These are phyloP conservation scores for Lomentospora prolificans DNA, from an alignment of 2,329 filamentous ascomycete genomes.

Conservation along the genomic window DNA sequence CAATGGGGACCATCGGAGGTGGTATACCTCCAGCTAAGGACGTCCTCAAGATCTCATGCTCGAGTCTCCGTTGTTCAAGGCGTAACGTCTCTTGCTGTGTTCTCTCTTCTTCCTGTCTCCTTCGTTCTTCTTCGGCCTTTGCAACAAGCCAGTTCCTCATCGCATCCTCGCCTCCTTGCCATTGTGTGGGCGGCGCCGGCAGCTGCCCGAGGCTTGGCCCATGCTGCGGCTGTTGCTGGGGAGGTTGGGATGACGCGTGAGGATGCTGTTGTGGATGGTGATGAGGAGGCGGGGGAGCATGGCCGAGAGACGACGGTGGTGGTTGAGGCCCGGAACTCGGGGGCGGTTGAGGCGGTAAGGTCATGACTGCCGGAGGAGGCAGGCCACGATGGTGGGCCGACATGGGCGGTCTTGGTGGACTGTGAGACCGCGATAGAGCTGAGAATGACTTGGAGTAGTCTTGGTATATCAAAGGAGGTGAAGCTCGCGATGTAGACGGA, in stretches of 20 bases:
- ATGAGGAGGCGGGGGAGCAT: constrained; percentile 9
- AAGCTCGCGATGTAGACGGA: constrained; percentile 43
- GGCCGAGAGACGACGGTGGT: constrained; percentile 8
- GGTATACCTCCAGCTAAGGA: constrained; percentile 62
- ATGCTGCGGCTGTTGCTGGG: constrained; percentile 13
- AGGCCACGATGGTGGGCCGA: constrained; percentile 59
- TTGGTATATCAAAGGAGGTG: constrained; percentile 41
- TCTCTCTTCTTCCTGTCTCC: constrained; percentile 65
- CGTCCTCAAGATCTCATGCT: constrained; percentile 62
- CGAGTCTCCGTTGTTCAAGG: constrained; percentile 62
- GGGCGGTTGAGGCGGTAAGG: constrained; percentile 39
- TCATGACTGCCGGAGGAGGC: constrained; percentile 59
- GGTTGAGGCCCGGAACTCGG: constrained; percentile 14
- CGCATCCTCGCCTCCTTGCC: constrained; percentile 58
- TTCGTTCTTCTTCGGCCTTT: constrained; percentile 63
- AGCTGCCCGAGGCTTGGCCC: constrained; percentile 36
- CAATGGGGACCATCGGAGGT: constrained; percentile 62
- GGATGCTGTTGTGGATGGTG: constrained; percentile 12
- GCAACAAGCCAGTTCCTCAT: constrained; percentile 64
- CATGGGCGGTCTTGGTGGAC: constrained; percentile 48
- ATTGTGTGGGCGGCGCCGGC: constrained; percentile 55
- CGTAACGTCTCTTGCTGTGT: constrained; percentile 54
- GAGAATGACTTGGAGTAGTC: constrained; percentile 33
- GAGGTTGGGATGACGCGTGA: constrained; percentile 18
- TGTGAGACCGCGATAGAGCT: constrained; percentile 31